Conservation (phyloP, 179 eudicot genomes). For the Silene vulgaris region DNA sequence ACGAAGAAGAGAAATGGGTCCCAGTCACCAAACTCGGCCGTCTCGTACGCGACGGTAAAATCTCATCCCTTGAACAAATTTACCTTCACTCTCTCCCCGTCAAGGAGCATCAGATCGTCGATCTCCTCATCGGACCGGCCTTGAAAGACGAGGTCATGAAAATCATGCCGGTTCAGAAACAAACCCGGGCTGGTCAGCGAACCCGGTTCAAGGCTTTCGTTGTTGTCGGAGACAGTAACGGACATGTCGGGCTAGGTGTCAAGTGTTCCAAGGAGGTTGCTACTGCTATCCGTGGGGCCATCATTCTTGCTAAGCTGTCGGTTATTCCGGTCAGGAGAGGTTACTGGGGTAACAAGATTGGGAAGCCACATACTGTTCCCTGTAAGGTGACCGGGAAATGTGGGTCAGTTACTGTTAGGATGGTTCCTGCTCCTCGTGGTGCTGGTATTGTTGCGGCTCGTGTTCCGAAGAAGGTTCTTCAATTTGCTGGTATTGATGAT, state of each 20-base stretch:
- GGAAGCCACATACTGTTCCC: conserved; percentile 57
- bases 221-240: conserved; percentile 57
- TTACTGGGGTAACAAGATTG: conserved; percentile 72
- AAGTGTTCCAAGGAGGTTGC: conserved; percentile 72
- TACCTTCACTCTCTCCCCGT: conserved; percentile 66
- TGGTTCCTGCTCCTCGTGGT: conserved; percentile 74
- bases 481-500: conserved; percentile 78
- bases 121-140: conserved; percentile 37
- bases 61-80: conserved; percentile 47
- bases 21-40: conserved; percentile 69
- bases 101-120: conserved; percentile 65
- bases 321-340: conserved; percentile 67
- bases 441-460: conserved; percentile 74
- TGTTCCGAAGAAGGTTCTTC: conserved; percentile 70
- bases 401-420: conserved; percentile 67
- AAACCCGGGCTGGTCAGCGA: conserved; percentile 66
- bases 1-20: conserved; percentile 60
- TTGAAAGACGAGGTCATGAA: conserved; percentile 74
- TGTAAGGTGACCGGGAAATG: conserved; percentile 70
- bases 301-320: conserved; percentile 56
- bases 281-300: conserved; percentile 58
- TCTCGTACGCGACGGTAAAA: conserved; percentile 45
- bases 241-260: conserved; percentile 63
- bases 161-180: conserved; percentile 78
- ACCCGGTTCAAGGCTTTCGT: conserved; percentile 75